A percentile compares a stretch with the other conserved stretches of the same genome.
Conservation (phyloP, 306 rosid species). For the peach (Prunus persica) region DNA sequence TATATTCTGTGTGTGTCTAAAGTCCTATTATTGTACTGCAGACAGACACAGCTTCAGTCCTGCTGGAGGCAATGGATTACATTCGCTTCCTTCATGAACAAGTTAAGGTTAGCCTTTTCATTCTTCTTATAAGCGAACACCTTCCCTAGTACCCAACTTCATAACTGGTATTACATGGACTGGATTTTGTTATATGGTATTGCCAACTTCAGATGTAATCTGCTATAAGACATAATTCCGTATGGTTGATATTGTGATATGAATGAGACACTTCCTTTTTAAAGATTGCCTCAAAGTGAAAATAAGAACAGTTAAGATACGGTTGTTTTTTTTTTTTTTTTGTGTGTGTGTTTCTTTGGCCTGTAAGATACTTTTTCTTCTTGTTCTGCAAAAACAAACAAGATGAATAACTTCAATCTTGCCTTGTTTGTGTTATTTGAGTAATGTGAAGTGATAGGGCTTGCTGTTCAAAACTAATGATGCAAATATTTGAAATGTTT, state of each 20-base stretch:
- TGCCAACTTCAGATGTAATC: too few relatives aligned
- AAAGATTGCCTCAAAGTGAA: not conserved
- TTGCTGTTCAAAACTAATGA: not conserved
- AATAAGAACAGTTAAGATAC: not conserved
- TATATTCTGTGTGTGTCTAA: conserved; percentile 9
- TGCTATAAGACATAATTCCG: not conserved
- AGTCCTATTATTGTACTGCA: conserved; percentile 41
- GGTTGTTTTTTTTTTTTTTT: too few relatives aligned
- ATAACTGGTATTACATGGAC: not conserved
- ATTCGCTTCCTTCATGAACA: conserved; percentile 91
- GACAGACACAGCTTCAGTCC: conserved; percentile 98
- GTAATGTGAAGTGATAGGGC: not conserved
- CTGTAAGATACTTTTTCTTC: too few relatives aligned
- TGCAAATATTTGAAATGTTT: too few relatives aligned
- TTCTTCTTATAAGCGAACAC: not conserved
- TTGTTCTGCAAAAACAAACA: not conserved
- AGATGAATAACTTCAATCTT: not conserved
- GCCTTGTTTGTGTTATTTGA: not conserved
- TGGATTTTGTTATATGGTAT: not conserved
- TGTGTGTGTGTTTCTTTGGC: too few relatives aligned
- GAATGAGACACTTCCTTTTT: not conserved
- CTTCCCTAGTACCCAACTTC: not conserved
- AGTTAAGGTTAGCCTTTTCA: conserved; percentile 60
- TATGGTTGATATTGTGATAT: not conserved
- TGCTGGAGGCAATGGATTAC: conserved; percentile 87